A percentile compares a stretch with the other conserved stretches of the same genome.
These are phyloP conservation scores for Hevea brasiliensis DNA, from an alignment of 345 rosid genomes.

Conservation along the genomic window DNA sequence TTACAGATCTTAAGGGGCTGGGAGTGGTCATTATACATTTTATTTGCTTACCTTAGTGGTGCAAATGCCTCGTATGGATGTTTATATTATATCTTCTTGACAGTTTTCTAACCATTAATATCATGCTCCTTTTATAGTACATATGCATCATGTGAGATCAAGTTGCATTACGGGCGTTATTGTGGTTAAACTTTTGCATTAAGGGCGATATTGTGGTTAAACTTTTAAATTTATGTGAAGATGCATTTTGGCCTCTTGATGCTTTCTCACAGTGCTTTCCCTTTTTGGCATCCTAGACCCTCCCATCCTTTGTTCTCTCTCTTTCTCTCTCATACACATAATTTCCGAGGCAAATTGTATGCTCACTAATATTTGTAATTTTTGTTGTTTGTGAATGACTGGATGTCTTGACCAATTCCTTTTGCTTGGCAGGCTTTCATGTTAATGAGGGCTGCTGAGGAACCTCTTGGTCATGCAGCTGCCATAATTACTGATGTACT, in stretches of 20 bases:
- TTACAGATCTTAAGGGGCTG: neutral
- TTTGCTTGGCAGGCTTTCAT: constrained; percentile 72
- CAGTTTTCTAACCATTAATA: neutral
- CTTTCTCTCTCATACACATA: neutral
- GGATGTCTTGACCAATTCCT: neutral
- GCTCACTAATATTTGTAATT: neutral
- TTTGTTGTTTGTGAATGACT: neutral
- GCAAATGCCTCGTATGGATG: neutral
- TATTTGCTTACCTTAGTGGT: neutral
- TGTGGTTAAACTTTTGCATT: neutral
- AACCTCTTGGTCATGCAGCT: constrained; percentile 95
- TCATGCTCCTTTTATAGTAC: neutral
- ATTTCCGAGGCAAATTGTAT: too few species aligned
- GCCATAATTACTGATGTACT: constrained; percentile 86
- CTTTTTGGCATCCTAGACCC: neutral
- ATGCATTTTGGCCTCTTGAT: neutral
- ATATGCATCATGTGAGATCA: too few species aligned
- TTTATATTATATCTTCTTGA: neutral
- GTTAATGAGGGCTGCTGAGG: constrained; percentile 84
- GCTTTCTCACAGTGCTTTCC: neutral
- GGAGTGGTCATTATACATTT: neutral
- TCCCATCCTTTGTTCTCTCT: neutral
- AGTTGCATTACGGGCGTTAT: too few species aligned
- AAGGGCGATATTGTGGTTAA: neutral
- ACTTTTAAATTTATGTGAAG: neutral